Conservation (phyloP, 352 stramenopile species). For the Phytopythium helicoides region DNA sequence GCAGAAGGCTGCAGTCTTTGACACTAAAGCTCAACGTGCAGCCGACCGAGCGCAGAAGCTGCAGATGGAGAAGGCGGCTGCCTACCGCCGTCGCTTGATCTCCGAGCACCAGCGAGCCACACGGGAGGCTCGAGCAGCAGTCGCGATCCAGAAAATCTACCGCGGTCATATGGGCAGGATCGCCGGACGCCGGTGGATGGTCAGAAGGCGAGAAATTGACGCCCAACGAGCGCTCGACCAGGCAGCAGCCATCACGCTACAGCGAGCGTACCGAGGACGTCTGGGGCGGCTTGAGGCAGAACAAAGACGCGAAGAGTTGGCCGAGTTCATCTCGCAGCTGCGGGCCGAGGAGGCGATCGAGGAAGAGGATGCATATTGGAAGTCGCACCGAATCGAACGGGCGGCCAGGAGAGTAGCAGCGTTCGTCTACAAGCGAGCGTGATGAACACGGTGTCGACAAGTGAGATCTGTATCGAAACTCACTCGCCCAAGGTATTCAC, state of each 20-base stretch:
- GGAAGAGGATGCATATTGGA: slow-evolving; percentile 86
- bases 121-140: slow-evolving; percentile 39
- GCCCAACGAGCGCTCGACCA: slow-evolving; percentile 72
- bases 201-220: slow-evolving; percentile 84
- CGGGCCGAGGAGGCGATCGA: slow-evolving; percentile 87
- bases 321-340: slow-evolving; percentile 92
- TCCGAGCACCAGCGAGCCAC: slow-evolving; percentile 63
- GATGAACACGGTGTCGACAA: too few species aligned
- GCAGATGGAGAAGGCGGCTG: slow-evolving; percentile 56
- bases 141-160: slow-evolving; percentile 73
- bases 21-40: slow-evolving; percentile 57
- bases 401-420: slow-evolving; percentile 46
- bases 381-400: slow-evolving; percentile 48
- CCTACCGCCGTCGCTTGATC: slow-evolving; percentile 64
- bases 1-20: slow-evolving; percentile 36
- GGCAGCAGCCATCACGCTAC: slow-evolving; percentile 78
- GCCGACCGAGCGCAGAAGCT: slow-evolving; percentile 63
- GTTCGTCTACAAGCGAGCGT: slow-evolving; percentile 66
- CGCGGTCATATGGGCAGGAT: slow-evolving; percentile 79
- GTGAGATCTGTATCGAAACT: too few species aligned
- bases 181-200: slow-evolving; percentile 79
- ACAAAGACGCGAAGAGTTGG: slow-evolving; percentile 86
- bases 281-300: slow-evolving; percentile 80
- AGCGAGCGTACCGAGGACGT: slow-evolving; percentile 86
- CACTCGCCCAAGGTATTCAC: too few species aligned